Evolutionary conservation across 305 asterid species (phyloP), one percentile per base, ranked within the genome.

Genomic region (Solanum hybrid): DNA sequence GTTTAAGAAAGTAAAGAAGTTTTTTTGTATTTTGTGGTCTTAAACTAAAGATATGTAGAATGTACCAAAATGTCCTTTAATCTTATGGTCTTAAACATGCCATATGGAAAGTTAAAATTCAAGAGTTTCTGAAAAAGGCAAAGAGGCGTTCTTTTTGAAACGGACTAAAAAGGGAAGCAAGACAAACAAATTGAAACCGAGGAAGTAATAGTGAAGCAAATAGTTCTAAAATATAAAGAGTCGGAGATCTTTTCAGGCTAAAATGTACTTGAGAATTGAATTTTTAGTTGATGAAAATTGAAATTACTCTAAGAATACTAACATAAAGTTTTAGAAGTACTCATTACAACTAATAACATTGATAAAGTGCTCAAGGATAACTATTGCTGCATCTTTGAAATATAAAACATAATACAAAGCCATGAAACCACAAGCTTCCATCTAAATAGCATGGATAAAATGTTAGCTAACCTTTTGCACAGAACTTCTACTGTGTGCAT

Each of bases 401-500:
- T 38, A 80, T 40, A 40, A 2, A 81, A 40, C 69, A 26, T 34
- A 38, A 40, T 26, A 81, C 66, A 81, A 81, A 40, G n/a, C 36
- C 35, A 81, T 81, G 9, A 81, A 37, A 40, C 24, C n/a, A 79
- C 35, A 40, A 40, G 86, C 69, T 40, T 81, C 86, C 36, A 40
- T 32, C 36, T n/a, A 34, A 73, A 29, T 31, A 37, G 66, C 89
- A 90, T 17, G 56, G 40, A 90, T 69, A 72, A 77, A 86, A 89
- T n/a, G 88, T 86, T 27, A 87, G 91, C 97, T 87, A 72, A 97
- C 99, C 99, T 95, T 95, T 89, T 92, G 93, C 84, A 96, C 98
- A 17, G 99, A 95, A 87, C 96, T 94, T 91, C 91, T 94, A 93
- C 97, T 95, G 92, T 97, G 98, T 32, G 99, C 98, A 92, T 96